Evolutionary conservation across 345 rosid species (phyloP), one percentile per base, ranked within the genome.

Genomic region (Gossypium rotundifolium): DNA sequence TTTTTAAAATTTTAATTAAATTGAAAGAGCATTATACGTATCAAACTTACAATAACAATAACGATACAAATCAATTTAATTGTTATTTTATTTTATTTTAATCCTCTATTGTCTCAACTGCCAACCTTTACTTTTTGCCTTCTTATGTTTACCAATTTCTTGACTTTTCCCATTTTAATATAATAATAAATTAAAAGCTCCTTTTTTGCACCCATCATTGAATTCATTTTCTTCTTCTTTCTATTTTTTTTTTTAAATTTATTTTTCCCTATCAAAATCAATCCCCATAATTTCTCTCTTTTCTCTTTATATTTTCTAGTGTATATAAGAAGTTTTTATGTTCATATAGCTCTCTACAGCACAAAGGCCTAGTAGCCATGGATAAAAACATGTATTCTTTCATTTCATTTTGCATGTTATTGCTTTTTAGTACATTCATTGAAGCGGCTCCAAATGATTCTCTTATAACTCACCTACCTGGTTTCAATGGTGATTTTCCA

Each of bases 401-500:
- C 58, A 4, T 59, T n/a, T 74, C 62, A 52, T 2, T 77, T 33
- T 66, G 58, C 74, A 27, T 74, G 48, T 11, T 81, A 70, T 9
- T 77, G 7, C 55, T 61, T 9, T 71, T 70, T 58, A 33, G 40
- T 33, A 67, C 38, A 7, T 16, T 60, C 25, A 6, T 29, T 11
- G 65, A 45, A 65, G 79, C 76, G 13, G 79, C 72, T 54, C 80
- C 49, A 38, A 8, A 22, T 7, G 27, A 23, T 10, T 72, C 76
- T 38, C 64, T 72, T 22, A 18, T 84, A 65, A 65, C 79, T 46
- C 38, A 63, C 1, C 68, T 82, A 13, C 88, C 85, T 9, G 83
- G 84, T 60, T 85, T 83, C 75, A 49, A 52, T 66, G 85, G 82
- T 18, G 52, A 64, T 25, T 77, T 86, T 54, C 87, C 86, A 23